Base-by-base conservation (phyloP, 768 basidiomycete genomes). In the Agrocybe pediades region DNA sequence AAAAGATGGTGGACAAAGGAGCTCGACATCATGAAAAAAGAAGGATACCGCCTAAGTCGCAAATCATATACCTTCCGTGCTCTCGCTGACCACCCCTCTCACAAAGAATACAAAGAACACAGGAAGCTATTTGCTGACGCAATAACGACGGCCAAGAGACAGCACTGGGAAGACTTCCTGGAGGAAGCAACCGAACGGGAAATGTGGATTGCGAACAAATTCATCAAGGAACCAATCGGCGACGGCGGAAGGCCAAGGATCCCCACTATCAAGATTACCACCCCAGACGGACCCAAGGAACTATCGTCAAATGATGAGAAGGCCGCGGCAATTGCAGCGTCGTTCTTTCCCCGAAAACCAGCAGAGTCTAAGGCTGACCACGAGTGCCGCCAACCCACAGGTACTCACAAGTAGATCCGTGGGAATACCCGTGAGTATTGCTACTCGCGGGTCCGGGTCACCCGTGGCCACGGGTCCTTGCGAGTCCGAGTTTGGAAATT, bases 101-200 rank as follows among this genome's bases (percentile, higher is more conserved):
- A 9, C 2, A 42, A 46, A 15, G 33, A 5, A 45, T 49, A 23
- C 52, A 46, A 9, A 3, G 29, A 17, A 61, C 25, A 1, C 0
- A 41, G 59, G 8, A 68, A 65, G 3, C 40, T 46, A 0, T 67
- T 66, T 36, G 26, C 50, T 0, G 49, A 65, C 2, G 52, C 15
- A 0, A 58, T 66, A n/a, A 41, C 52, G n/a, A 49, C 49, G 6
- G 57, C 58, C 1, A 71, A 70, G 27, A 51, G 42, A 1, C 47
- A 46, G 3, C 54, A 65, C 30, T 74, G 68, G 69, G 53, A 49
- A 1, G 49, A 64, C 2, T 75, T 56, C 55, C 61, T 71, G 11
- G 65, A 70, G 21, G 51, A 49, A 0, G 19, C 64, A 0, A 55
- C 55, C 1, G 45, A n/a, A 0, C 20, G 30, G 1, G 40, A 43